phyloP scores from a whole-genome alignment of 768 basidiomycete genomes.

The Psilocybe tampanensis region DNA sequence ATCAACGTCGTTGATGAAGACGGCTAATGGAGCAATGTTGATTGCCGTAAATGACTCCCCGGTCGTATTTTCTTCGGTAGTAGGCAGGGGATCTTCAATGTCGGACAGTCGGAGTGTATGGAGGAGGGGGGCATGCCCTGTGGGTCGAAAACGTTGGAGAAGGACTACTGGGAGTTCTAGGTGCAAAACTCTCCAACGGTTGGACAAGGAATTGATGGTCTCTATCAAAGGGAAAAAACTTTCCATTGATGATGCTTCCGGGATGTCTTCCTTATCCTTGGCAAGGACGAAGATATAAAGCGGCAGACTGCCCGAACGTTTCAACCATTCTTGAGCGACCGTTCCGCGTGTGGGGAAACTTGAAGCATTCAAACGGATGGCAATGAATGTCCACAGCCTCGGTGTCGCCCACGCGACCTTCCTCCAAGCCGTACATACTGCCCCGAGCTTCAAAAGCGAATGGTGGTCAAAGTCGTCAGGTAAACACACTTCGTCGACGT shows the following conservation, averaged over 20 bases:
- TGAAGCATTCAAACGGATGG: neutral
- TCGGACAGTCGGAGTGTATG: too few species aligned
- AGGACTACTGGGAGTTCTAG: neutral
- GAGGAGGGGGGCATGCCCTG: too few species aligned
- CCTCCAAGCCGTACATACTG: neutral
- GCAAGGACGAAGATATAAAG: neutral
- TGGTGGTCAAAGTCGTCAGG: neutral
- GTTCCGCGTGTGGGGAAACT: neutral
- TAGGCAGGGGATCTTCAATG: too few species aligned
- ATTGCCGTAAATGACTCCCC: too few species aligned
- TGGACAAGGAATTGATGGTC: neutral
- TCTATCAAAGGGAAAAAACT: neutral
- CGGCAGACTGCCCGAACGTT: neutral
- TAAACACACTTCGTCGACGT: neutral
- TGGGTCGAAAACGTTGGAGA: neutral
- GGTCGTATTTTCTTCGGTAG: too few species aligned
- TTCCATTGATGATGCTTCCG: neutral
- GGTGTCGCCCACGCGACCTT: neutral
- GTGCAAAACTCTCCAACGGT: neutral
- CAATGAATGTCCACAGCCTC: neutral
- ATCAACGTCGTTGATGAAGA: too few species aligned
- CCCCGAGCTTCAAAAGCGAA: neutral
- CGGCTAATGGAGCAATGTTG: too few species aligned
- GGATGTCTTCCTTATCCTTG: too few species aligned
- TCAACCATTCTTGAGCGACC: neutral